Conservation (phyloP, 139 green algal species). For the Picocystis salinarum region DNA sequence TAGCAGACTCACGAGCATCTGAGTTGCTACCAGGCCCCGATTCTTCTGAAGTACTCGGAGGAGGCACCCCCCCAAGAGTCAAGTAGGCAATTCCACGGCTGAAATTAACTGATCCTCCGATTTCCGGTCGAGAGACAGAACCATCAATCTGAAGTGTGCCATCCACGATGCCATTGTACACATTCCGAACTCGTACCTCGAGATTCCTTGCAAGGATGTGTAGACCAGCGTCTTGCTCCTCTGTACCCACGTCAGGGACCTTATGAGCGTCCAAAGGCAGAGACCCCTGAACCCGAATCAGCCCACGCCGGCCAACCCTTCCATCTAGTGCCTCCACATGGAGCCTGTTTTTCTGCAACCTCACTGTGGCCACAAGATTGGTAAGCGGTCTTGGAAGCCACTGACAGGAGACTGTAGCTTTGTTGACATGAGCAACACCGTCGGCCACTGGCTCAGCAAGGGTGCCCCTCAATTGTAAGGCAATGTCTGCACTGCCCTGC, state of each 20-base stretch:
- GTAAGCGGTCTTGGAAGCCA: slow-evolving; percentile 29
- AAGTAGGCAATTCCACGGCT: slow-evolving; percentile 41
- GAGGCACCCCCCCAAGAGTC: slow-evolving; percentile 17
- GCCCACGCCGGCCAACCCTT: slow-evolving; percentile 35
- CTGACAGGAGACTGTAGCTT: slow-evolving; percentile 27
- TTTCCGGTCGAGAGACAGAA: slow-evolving; percentile 29
- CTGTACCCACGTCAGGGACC: neutral
- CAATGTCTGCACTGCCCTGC: slow-evolving; percentile 38
- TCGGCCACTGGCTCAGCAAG: slow-evolving; percentile 17
- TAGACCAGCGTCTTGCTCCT: slow-evolving; percentile 7
- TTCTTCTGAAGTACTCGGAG: slow-evolving; percentile 1
- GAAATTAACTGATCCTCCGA: slow-evolving; percentile 43
- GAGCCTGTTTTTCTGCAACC: slow-evolving; percentile 19
- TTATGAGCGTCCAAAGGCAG: slow-evolving; percentile 16
- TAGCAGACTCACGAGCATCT: no score
- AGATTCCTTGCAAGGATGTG: slow-evolving; percentile 20
- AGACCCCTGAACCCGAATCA: slow-evolving; percentile 28
- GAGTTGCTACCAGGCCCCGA: slow-evolving; percentile 28
- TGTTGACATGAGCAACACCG: slow-evolving; percentile 20
- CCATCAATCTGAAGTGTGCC: slow-evolving; percentile 23
- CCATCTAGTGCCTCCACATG: slow-evolving; percentile 42
- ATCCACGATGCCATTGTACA: slow-evolving; percentile 49
- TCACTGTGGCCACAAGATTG: slow-evolving; percentile 22
- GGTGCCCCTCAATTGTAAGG: slow-evolving; percentile 22
- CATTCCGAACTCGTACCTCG: slow-evolving; percentile 44